Conservation (phyloP, 306 rosid species). For the Carpinus fangiana region DNA sequence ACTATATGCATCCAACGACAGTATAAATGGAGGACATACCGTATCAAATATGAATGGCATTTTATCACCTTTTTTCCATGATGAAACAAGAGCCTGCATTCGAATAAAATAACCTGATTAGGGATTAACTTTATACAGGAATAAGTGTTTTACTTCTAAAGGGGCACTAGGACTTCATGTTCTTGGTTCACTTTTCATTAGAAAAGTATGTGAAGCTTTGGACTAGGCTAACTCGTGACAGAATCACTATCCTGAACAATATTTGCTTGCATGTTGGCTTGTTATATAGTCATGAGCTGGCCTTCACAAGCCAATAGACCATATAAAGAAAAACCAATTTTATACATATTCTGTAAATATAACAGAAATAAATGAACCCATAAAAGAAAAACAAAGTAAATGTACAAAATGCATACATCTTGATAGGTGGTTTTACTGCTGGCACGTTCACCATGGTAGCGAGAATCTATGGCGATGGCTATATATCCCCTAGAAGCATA, state of each 20-base stretch:
- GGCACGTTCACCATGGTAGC: slow-evolving; percentile 98
- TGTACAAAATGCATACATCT: slow-evolving; percentile 46
- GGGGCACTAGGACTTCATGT: slow-evolving; percentile 2
- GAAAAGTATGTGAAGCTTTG: slow-evolving; percentile 1
- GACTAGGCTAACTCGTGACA: background rate
- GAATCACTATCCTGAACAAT: background rate
- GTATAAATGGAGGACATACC: slow-evolving; percentile 44
- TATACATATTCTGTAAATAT: background rate
- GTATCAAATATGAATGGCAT: slow-evolving; percentile 98
- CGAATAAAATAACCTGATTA: slow-evolving; percentile 15
- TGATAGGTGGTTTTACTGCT: slow-evolving; percentile 49
- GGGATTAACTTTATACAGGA: slow-evolving; percentile 11
- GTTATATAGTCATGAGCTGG: background rate
- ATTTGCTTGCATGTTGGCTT: slow-evolving; percentile 1
- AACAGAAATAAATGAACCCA: slow-evolving; percentile 4
- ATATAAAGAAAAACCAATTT: background rate
- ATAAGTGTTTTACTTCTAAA: slow-evolving; percentile 10
- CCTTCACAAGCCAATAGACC: background rate
- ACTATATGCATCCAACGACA: slow-evolving; percentile 18
- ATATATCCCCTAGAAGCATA: slow-evolving; percentile 91
- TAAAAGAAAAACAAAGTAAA: slow-evolving; percentile 12
- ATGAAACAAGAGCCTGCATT: slow-evolving; percentile 77
- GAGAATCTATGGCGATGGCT: slow-evolving; percentile 80
- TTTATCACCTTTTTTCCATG: slow-evolving; percentile 78
- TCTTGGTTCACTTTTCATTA: slow-evolving; percentile 15